Conservation (phyloP, 2,329 filamentous ascomycete species). For the Arthroderma uncinatum region DNA sequence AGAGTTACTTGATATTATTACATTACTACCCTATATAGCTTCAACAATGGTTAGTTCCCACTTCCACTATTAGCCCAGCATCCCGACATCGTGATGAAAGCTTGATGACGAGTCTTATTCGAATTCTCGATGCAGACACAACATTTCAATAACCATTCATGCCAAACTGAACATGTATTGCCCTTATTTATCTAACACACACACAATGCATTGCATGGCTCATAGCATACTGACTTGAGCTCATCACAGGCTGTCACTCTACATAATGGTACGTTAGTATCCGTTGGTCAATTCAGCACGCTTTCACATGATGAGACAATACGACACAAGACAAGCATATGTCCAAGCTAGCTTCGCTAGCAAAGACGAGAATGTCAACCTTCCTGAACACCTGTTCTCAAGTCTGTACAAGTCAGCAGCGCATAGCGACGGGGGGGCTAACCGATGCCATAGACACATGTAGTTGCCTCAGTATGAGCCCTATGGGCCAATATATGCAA, state of each 20-base stretch:
- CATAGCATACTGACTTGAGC: not conserved
- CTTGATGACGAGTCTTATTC: constrained; percentile 56
- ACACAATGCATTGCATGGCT: not conserved
- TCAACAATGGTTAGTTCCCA: not conserved
- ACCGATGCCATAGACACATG: not conserved
- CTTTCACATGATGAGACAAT: constrained; percentile 64
- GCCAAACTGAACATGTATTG: constrained; percentile 38
- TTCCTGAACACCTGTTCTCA: not conserved
- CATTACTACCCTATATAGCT: not conserved
- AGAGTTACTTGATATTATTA: constrained; percentile 17
- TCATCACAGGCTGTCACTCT: not conserved
- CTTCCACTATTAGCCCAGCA: constrained; percentile 6
- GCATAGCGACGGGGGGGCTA: not conserved
- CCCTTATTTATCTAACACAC: not conserved
- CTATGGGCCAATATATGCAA: not conserved
- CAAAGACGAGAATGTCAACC: constrained; percentile 43
- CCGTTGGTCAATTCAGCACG: constrained; percentile 9
- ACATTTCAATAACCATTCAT: constrained; percentile 48
- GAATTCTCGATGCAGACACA: constrained; percentile 52
- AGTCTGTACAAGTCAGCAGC: not conserved
- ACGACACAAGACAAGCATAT: constrained; percentile 90
- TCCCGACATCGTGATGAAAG: constrained; percentile 37
- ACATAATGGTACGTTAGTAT: not conserved
- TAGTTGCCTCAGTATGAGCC: not conserved
- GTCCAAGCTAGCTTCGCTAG: constrained; percentile 56